Evolutionary conservation across 1,139 yeast species (phyloP), one percentile per base, ranked within the genome.

Genomic region (Taiozyma onychis): DNA sequence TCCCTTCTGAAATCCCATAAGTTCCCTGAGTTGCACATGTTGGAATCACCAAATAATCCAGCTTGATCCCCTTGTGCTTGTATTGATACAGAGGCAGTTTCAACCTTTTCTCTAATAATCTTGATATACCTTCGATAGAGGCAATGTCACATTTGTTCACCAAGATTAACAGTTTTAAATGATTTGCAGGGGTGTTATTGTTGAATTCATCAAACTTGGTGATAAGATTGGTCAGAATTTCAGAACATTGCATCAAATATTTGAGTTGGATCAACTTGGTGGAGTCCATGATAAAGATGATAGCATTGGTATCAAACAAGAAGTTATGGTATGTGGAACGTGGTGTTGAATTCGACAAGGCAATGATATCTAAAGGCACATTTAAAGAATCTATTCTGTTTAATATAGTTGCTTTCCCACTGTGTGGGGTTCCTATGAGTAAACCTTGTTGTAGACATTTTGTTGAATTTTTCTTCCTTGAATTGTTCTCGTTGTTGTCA

Each of bases 1-100:
- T 55, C 1, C 62, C 64, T 44, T 60, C 62, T 1, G 59, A 52
- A 27, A 59, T 53, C 2, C 63, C 64, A 56, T 57, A 54, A 47
- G 22, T 39, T n/a, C 55, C 52, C 2, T 30, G 8, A 5, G 35
- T 44, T 2, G 53, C 58, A 41, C 54, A 48, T 3, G 57, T 49
- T 2, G 62, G 62, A 44, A 60, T 39, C 8, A 58, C 48, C 43
- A 60, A 46, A 48, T 45, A 57, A 28, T 54, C 55, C 3, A 54
- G 46, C 5, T 44, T 47, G 11, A 54, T 34, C 7, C 24, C 24
- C n/a, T 9, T 16, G 22, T 10, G 13, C 13, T 22, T 21, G 22
- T 39, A 5, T 21, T 39, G 41, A 34, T 34, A 44, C 7, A 43
- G 13, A 4, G 24, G 13, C 14, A 55, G 42, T 30, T 39, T 44